A percentile compares a stretch with the other conserved stretches of the same genome.
Evolutionary conservation across 495 filamentous ascomycete species (phyloP).

Genomic region (Podospora tetraspora): DNA sequence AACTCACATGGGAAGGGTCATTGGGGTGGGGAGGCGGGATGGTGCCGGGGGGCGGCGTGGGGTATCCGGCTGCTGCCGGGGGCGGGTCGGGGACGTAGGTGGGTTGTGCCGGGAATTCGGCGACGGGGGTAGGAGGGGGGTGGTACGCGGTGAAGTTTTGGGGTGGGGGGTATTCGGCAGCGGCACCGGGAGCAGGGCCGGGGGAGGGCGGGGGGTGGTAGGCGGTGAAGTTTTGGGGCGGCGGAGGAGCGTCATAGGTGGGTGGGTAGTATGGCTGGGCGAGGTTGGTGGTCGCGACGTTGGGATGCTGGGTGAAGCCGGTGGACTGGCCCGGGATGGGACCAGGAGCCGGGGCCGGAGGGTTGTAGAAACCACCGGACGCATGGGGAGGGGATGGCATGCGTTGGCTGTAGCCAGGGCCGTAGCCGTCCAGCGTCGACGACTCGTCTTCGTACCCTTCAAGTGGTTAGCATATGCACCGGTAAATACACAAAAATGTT

Average conservation of each 20-base stretch:
- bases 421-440: conserved; percentile 29
- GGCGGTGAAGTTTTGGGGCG: conserved; percentile 4
- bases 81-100: background rate
- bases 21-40: conserved; percentile 21
- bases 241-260: conserved; percentile 23
- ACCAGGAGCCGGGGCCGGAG: conserved; percentile 13
- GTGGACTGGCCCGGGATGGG: conserved; percentile 1
- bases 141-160: conserved; percentile 2
- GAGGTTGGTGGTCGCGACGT: conserved; percentile 34
- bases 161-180: background rate
- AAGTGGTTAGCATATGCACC: background rate
- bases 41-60: conserved; percentile 14
- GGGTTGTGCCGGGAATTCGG: background rate
- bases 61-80: background rate
- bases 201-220: conserved; percentile 5
- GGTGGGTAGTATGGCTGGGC: conserved; percentile 25
- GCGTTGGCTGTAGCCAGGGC: conserved; percentile 30
- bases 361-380: conserved; percentile 49
- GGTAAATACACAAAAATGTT: background rate
- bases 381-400: conserved; percentile 47
- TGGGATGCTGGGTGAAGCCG: conserved; percentile 40
- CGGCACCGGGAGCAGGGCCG: conserved; percentile 26
- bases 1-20: conserved; percentile 37
- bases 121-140: background rate
- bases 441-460: conserved; percentile 41